Evolutionary conservation across 805 yeast genomes (phyloP).

Genomic region (Teunomyces panamensis): DNA sequence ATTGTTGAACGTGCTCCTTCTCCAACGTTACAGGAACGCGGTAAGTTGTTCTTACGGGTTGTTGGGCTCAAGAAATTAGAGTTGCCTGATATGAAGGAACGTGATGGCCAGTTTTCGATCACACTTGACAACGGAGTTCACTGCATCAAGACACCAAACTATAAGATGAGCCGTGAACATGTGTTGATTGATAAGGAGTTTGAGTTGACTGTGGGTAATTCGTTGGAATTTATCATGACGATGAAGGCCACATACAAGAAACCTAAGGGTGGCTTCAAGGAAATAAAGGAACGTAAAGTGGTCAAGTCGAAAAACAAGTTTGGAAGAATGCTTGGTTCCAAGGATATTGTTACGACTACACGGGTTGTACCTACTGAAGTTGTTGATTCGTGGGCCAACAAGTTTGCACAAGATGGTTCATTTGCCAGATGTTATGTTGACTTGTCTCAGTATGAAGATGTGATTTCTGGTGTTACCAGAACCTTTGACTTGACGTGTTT

Average conservation of each 20-base stretch:
- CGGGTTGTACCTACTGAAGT: slow-evolving; percentile 51
- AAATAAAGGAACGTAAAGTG: slow-evolving; percentile 57
- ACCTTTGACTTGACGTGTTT: slow-evolving; percentile 59
- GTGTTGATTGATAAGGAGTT: slow-evolving; percentile 66
- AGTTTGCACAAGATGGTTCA: slow-evolving; percentile 83
- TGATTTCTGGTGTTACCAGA: slow-evolving; percentile 51
- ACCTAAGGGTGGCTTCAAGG: slow-evolving; percentile 50
- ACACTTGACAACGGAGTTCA: slow-evolving; percentile 81
- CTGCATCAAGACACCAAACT: slow-evolving; percentile 63
- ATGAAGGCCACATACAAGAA: slow-evolving; percentile 62
- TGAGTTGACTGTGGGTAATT: slow-evolving; percentile 63
- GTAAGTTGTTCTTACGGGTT: slow-evolving; percentile 53
- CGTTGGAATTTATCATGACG: slow-evolving; percentile 66
- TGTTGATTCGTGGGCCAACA: slow-evolving; percentile 57
- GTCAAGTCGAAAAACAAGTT: slow-evolving; percentile 43
- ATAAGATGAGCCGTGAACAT: slow-evolving; percentile 28
- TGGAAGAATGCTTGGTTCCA: slow-evolving; percentile 48
- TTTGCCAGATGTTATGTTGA: slow-evolving; percentile 75
- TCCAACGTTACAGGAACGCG: slow-evolving; percentile 36
- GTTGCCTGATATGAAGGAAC: slow-evolving; percentile 45
- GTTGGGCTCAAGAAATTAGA: slow-evolving; percentile 43
- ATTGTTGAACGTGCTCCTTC: neutral
- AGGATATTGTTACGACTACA: slow-evolving; percentile 47
- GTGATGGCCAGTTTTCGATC: slow-evolving; percentile 49
- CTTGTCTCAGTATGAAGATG: slow-evolving; percentile 55